Conservation (phyloP, 331 rosid species). For the Phaseolus coccineus region DNA sequence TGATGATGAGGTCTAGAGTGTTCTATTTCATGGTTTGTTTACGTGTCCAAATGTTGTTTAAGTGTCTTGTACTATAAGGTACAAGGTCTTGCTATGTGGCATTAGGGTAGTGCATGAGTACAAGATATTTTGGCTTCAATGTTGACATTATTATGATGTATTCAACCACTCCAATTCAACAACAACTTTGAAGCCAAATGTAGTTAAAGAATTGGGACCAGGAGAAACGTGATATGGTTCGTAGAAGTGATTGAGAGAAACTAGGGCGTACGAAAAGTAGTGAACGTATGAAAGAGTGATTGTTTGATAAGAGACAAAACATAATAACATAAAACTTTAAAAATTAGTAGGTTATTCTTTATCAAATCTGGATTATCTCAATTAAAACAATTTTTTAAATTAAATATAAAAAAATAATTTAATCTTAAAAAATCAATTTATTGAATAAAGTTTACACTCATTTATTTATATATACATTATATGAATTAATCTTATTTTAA, state of each 20-base stretch:
- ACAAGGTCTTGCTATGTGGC: background rate
- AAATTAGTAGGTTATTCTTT: no score
- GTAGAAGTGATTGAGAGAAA: slow-evolving; percentile 66
- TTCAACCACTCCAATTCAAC: background rate
- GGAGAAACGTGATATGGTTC: slow-evolving; percentile 62
- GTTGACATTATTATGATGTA: background rate
- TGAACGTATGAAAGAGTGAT: no score
- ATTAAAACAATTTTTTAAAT: no score
- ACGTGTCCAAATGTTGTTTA: slow-evolving; percentile 1
- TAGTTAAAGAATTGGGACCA: slow-evolving; percentile 64
- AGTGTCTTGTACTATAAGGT: slow-evolving; percentile 10
- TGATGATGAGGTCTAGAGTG: background rate
- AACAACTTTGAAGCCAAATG: background rate
- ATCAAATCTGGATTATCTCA: no score
- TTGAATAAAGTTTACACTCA: no score
- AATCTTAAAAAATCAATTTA: no score
- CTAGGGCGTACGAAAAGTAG: background rate
- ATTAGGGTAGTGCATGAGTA: background rate
- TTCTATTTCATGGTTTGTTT: background rate
- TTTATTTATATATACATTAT: no score
- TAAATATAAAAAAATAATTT: no score
- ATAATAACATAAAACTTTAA: no score
- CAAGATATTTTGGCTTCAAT: background rate
- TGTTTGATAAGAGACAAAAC: no score
- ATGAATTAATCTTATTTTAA: no score